Base-by-base conservation (phyloP, 371 early-diverging fungal species). In the Lichtheimia ornata region DNA sequence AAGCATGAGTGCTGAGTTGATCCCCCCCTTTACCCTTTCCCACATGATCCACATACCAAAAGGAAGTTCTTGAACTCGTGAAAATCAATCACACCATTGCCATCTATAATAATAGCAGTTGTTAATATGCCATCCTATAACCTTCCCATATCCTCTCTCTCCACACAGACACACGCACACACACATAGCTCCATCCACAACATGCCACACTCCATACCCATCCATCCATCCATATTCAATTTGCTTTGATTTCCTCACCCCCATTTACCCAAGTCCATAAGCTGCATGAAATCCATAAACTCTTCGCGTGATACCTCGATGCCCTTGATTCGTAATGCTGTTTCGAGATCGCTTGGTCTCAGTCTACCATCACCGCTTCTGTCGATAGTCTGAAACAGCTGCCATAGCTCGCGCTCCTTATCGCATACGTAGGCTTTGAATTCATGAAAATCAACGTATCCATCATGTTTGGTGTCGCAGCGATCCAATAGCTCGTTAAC, bases 61-160 rank as follows among this genome's bases (percentile, higher is more conserved):
- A 90, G 67, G 63, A 88, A 90, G 74, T 90, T 88, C 56, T 85
- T 78, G 78, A 86, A 88, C 69, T 91, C 88, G 44, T 79, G 71
- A 67, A 79, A 88, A 62, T 86, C 85, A 50, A 88, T 87, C 5
- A 70, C 68, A 24, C 91, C 89, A 66, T 86, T 82, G 11, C 81
- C 82, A 72, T 84, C 77, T 66, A 64, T 25, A 13, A 40, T 15
- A 30, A 5, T 25, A 28, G 7, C 53, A 47, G 28, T 28, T 0
- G 35, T 35, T 35, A 35, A 11, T 35, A 47, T 18, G 2, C 47
- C 47, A 47, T 47, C 5, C 9, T n/a, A n/a, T 18, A n/a, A 7
- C n/a, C n/a, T n/a, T 47, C 47, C 5, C 11, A 47, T 22, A 47
- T 17, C n/a, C 2, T 35, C 11, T 9, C 35, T 2, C 5, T 35